Percentiles rank a stretch among this genome's conserved stretches.
These are phyloP conservation scores for Xenoacremonium recifei DNA, from an alignment of 2,329 filamentous ascomycete species.

Conservation along the genomic window DNA sequence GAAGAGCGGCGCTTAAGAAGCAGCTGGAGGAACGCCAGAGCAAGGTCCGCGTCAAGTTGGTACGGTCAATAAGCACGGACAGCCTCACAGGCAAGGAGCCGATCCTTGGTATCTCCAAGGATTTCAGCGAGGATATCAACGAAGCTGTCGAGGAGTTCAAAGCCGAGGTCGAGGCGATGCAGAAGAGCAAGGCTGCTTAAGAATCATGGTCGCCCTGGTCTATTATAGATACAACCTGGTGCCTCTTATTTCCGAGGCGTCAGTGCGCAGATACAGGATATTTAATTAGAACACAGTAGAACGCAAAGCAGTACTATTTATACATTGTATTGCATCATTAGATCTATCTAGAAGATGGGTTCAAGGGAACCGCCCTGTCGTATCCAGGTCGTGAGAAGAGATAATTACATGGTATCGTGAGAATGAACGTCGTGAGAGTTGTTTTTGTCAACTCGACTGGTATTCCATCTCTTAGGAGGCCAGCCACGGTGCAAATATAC, in stretches of 20 bases:
- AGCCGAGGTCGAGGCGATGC: conserved; percentile 62
- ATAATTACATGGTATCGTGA: conserved; percentile 27
- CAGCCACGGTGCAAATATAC: conserved; percentile 22
- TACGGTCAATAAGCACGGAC: conserved; percentile 56
- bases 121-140: conserved; percentile 72
- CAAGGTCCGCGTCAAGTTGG: conserved; percentile 43
- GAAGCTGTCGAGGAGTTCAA: conserved; percentile 76
- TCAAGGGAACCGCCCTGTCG: conserved; percentile 6
- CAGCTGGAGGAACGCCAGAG: conserved; percentile 57
- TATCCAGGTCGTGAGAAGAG: conserved; percentile 8
- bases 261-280: too few relatives aligned
- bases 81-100: conserved; percentile 57
- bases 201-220: not conserved
- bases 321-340: conserved; percentile 20
- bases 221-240: too few relatives aligned
- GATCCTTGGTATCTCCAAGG: conserved; percentile 74
- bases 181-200: conserved; percentile 20
- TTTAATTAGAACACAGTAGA: too few relatives aligned
- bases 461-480: conserved; percentile 16
- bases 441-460: conserved; percentile 8
- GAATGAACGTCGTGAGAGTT: conserved; percentile 19
- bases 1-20: conserved; percentile 59
- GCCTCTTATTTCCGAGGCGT: too few relatives aligned
- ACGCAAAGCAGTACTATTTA: too few relatives aligned
- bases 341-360: conserved; percentile 15